phyloP scores from a whole-genome alignment of 345 rosid species.

The Salix udensis region DNA sequence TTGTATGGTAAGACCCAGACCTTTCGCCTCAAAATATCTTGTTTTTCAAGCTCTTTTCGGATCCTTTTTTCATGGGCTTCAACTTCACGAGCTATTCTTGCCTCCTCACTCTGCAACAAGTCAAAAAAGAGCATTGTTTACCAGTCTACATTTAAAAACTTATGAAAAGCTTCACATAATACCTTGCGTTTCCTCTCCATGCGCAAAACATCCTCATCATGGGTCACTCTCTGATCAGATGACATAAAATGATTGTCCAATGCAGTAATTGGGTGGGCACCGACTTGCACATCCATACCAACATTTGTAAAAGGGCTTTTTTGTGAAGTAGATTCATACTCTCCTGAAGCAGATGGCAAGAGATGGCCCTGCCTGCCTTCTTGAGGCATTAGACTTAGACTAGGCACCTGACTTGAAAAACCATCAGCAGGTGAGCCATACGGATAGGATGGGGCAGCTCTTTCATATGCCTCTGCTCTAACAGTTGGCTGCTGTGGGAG shows the following conservation, averaged over 20 bases:
- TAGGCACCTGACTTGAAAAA: constrained; percentile 50
- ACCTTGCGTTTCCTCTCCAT: constrained; percentile 82
- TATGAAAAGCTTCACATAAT: background rate
- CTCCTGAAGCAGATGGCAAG: constrained; percentile 40
- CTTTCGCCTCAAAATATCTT: constrained; percentile 80
- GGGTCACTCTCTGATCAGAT: constrained; percentile 46
- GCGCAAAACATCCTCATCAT: constrained; percentile 48
- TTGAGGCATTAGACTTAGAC: constrained; percentile 63
- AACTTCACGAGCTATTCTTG: constrained; percentile 75
- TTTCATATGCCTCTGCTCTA: constrained; percentile 50
- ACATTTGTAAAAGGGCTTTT: constrained; percentile 38
- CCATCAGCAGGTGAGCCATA: constrained; percentile 44
- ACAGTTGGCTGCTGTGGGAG: constrained; percentile 79
- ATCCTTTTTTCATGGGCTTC: constrained; percentile 90
- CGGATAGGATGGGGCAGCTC: constrained; percentile 43
- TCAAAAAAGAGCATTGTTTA: constrained; percentile 4
- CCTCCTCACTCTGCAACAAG: constrained; percentile 66
- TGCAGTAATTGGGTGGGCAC: constrained; percentile 36
- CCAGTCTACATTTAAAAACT: background rate
- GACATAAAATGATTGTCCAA: constrained; percentile 43
- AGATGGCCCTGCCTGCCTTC: constrained; percentile 50
- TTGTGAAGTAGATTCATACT: constrained; percentile 42
- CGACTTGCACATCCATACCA: constrained; percentile 35
- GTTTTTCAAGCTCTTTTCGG: constrained; percentile 78
- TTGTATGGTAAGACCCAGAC: constrained; percentile 28